Evolutionary conservation across 257 asterid species (phyloP).

Genomic region (Przewalskia tangutica): DNA sequence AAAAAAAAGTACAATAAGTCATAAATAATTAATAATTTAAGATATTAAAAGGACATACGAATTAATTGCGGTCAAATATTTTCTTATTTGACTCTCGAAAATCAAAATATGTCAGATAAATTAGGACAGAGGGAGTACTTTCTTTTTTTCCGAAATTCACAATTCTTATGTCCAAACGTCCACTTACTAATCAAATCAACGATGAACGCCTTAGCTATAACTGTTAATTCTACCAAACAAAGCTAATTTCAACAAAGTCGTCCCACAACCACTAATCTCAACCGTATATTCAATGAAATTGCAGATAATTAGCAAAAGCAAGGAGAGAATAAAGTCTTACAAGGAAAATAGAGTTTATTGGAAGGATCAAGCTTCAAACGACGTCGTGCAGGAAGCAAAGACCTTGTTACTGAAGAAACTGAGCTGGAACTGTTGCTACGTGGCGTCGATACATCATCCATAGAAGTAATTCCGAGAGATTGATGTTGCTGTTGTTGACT

Average conservation of each 20-base stretch:
- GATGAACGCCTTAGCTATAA: not conserved
- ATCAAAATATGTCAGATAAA: too few relatives aligned
- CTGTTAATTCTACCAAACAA: not conserved
- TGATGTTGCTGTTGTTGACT: constrained; percentile 8
- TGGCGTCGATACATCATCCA: constrained; percentile 56
- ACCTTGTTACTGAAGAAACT: constrained; percentile 82
- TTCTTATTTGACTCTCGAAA: too few relatives aligned
- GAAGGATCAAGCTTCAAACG: constrained; percentile 97
- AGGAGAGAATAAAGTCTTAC: constrained; percentile 27
- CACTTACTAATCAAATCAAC: not conserved
- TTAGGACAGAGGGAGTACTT: too few relatives aligned
- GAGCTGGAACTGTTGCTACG: constrained; percentile 35
- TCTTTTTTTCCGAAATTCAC: too few relatives aligned
- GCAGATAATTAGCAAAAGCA: too few relatives aligned
- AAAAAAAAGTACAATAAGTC: too few relatives aligned
- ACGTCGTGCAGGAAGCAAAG: constrained; percentile 75
- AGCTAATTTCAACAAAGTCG: not conserved
- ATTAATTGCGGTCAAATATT: too few relatives aligned
- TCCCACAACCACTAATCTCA: not conserved
- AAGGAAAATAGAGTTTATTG: constrained; percentile 73
- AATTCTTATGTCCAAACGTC: too few relatives aligned
- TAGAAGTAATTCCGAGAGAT: constrained; percentile 18
- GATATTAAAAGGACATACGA: too few relatives aligned
- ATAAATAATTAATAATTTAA: too few relatives aligned
- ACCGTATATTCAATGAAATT: not conserved